Base-by-base conservation (phyloP, 768 basidiomycete genomes). In the Pulveroboletus ravenelii region DNA sequence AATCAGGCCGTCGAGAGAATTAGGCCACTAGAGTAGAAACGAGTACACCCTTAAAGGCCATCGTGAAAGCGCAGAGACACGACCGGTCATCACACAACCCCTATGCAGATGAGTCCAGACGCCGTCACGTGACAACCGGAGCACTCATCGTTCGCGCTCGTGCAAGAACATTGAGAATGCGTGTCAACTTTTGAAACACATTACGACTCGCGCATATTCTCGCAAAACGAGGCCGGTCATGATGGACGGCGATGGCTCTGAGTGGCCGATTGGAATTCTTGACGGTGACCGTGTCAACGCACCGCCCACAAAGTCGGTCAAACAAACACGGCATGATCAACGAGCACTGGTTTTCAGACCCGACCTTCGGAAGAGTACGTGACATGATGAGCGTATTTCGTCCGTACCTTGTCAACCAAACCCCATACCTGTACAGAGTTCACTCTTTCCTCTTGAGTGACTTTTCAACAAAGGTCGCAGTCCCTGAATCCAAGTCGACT, bases 221-320 rank as follows among this genome's bases (percentile, higher is more conserved):
- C 20, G 20, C 20, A 23, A 23, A 23, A 23, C 20, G 20, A 23
- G 20, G 4, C 4, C 20, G 20, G 20, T 23, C 20, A 23, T 4
- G 4, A 23, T 23, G 20, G 20, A 23, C 20, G 20, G 4, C 20
- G 20, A 23, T 23, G 20, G 20, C 20, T 23, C 64, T 20, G 66
- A 70, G 36, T 66, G 60, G 57, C 20, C 20, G 4, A 23, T 23
- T 23, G 68, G 70, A 50, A 66, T 68, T 32, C 31, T 62, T 36
- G 66, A 68, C 8, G 66, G 53, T 4, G 20, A 23, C 20, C 4
- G 20, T 23, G 20, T 23, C 20, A 23, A 23, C 4, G 4, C 20
- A 23, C 2, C 32, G 13, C 51, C 48, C 17, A 29, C 50, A 55
- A 55, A 57, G 54, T 14, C 17, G 5, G 47, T 55, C 62, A 62